Evolutionary conservation across 805 yeast genomes (phyloP), one percentile per base, ranked within the genome.

Genomic region (Kluyveromyces wickerhamii): DNA sequence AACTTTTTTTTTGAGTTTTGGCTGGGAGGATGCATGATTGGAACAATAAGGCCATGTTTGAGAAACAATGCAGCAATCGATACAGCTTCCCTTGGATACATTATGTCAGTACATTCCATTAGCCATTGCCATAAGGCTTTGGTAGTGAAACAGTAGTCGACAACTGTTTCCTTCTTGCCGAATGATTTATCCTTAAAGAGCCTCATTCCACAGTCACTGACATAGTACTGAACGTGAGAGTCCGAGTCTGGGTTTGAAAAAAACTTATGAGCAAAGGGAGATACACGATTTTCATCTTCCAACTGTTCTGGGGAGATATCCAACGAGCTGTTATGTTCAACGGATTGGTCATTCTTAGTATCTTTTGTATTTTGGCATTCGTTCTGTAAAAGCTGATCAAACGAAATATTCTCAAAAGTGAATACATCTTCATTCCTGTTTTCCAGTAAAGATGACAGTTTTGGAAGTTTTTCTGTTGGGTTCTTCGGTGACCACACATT

Each of bases 181-280:
- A 69, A 66, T 5, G 47, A 44, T 37, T 65, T 66, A 29, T 69
- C 51, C 27, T 63, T 52, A 43, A 72, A 73, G 3, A 83, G 47
- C 13, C 95, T 59, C 2, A 84, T 66, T 1, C 96, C 96, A 8
- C 57, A 61, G 16, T 60, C 47, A 0, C 88, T 72, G 4, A 73
- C 77, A 51, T 79, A 87, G 52, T 87, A 87, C 52, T 88, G 96
- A 7, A 73, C 55, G 50, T 77, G 83, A 0, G 94, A 67, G 43
- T 82, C 89, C 0, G 94, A 81, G 50, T 82, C 94, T 0, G 96
- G 96, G 48, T 88, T 88, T 4, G 89, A 77, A 60, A 86, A 86
- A 49, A 72, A 84, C 26, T 72, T 67, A 48, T 84, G 94, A 36
- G 74, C 72, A 43, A 80, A 77, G 0, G 95, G 94, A 4, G 84